phyloP scores from a whole-genome alignment of 2,329 filamentous ascomycete species.

The Xylaria sp. region DNA sequence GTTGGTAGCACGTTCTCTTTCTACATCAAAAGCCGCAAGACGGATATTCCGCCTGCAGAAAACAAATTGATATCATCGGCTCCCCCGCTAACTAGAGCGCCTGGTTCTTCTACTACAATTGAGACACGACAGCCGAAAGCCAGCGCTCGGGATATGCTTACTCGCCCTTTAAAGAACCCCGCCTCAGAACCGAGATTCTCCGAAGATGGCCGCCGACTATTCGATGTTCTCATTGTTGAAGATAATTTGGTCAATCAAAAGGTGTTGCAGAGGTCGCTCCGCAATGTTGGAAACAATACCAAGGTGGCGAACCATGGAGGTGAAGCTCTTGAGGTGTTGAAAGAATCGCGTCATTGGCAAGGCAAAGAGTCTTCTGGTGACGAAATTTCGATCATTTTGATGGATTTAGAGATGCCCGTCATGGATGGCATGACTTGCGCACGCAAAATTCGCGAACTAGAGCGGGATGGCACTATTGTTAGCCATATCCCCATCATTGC shows the following conservation, averaged over 20 bases:
- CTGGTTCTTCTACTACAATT: slow-evolving; percentile 51
- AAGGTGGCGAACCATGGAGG: slow-evolving; percentile 73
- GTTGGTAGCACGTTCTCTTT: slow-evolving; percentile 81
- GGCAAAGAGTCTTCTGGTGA: slow-evolving; percentile 59
- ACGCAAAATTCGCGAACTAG: slow-evolving; percentile 73
- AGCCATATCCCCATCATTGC: slow-evolving; percentile 80
- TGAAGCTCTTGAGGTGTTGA: slow-evolving; percentile 69
- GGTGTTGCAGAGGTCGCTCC: slow-evolving; percentile 70
- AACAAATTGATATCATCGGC: slow-evolving; percentile 50
- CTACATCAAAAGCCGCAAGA: slow-evolving; percentile 76
- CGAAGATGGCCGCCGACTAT: slow-evolving; percentile 51
- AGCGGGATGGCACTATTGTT: slow-evolving; percentile 69
- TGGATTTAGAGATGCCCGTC: slow-evolving; percentile 87
- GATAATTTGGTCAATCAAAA: slow-evolving; percentile 76
- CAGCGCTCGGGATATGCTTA: slow-evolving; percentile 28
- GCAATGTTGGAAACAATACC: slow-evolving; percentile 69
- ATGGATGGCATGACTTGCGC: slow-evolving; percentile 85
- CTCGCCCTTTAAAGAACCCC: slow-evolving; percentile 30
- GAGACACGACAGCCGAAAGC: slow-evolving; percentile 47
- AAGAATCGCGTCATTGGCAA: slow-evolving; percentile 67
- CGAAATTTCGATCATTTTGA: slow-evolving; percentile 75
- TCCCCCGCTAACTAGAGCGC: slow-evolving; percentile 47
- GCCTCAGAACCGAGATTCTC: slow-evolving; percentile 44
- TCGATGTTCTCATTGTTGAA: slow-evolving; percentile 73
- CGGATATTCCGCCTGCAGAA: slow-evolving; percentile 54